Base-by-base conservation (phyloP, 2,329 filamentous ascomycete species). In the Aspergillus eucalypticola region DNA sequence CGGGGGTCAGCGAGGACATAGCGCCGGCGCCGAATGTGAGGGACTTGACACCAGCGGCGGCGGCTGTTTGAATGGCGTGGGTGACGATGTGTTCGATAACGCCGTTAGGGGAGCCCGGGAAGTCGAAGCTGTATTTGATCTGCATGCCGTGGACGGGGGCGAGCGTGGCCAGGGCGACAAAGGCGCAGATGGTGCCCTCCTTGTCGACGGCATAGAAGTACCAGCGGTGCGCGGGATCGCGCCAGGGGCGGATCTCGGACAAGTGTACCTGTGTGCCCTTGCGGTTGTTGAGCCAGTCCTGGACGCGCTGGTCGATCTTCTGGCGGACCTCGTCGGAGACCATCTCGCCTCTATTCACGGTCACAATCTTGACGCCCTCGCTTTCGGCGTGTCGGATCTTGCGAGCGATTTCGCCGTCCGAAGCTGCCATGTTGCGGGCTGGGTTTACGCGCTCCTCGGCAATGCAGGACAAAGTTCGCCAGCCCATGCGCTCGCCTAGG, bases 111-210 rank as follows among this genome's bases (percentile, higher is more conserved):
- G 92, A 86, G 25, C 86, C 87, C 0, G 92, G 93, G 82, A 97
- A 96, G 76, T 97, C 92, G 57, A 97, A 86, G n/a, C 90, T 90
- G 82, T 95, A 96, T 81, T 97, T 97, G 73, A 96, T 89, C 80
- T 97, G 93, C 87, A 92, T 96, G 57, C 93, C 93, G 73, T 96
- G 86, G 38, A 86, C 82, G 2, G 92, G 91, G 3, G 90, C 86
- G 27, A 97, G 86, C 75, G 92, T 90, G 56, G 90, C 90, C 69
- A 97, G 82, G 8, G 94, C 88, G n/a, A 94, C 89, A 60, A 97
- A 84, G 35, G 90, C 89, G 44, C 84, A 84, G 59, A 97, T 86
- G 61, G 84, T 86, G 64, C 90, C 90, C 15, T 90, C 84, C 70
- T 85, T 83, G 66, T 90, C 90, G 65, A 88, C 84, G 8, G 91